Base-by-base conservation (phyloP, 495 filamentous ascomycete species). In the Aspergillus conjunctus region DNA sequence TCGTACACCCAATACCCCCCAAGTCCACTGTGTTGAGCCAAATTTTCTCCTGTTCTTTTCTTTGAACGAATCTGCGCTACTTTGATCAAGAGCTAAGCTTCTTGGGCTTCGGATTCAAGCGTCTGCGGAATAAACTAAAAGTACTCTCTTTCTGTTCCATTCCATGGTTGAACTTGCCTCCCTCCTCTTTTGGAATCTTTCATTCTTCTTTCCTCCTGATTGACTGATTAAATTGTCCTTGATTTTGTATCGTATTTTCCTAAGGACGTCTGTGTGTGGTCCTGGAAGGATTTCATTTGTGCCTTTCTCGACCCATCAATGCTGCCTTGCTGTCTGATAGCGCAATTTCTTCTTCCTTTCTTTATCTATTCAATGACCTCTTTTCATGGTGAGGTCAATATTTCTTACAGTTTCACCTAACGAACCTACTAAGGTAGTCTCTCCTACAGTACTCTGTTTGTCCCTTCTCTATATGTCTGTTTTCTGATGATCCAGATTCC, bases 1-100 rank as follows among this genome's bases (percentile, higher is more conserved):
- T 65, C 62, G 68, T 73, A 69, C 77, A 77, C 74, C 69, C 68
- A 74, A 78, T 78, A 78, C 75, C 77, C 26, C n/a, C 76, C 77
- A 73, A 77, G 68, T 78, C 73, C 74, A 77, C 68, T 66, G 70
- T 73, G 69, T 72, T 75, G 70, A 68, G 64, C 72, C 71, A 67
- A 73, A 57, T 72, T 68, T 60, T 70, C 39, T 55, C 62, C 62
- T 69, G 60, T 53, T 65, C 58, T 67, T 68, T 70, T 73, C 60
- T 61, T 68, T 65, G 55, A 63, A 68, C 59, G 61, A 67, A 67
- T 73, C 69, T 74, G 66, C 63, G 64, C 63, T 58, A 66, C 59
- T 69, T 68, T 68, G 57, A 66, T 66, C 64, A 57, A 68, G 56
- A 68, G 66, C 63, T 66, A 62, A 70, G 65, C 65, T 66, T 66